Base-by-base conservation (phyloP, 139 green algal genomes). In the Chlorella sorokiniana region DNA sequence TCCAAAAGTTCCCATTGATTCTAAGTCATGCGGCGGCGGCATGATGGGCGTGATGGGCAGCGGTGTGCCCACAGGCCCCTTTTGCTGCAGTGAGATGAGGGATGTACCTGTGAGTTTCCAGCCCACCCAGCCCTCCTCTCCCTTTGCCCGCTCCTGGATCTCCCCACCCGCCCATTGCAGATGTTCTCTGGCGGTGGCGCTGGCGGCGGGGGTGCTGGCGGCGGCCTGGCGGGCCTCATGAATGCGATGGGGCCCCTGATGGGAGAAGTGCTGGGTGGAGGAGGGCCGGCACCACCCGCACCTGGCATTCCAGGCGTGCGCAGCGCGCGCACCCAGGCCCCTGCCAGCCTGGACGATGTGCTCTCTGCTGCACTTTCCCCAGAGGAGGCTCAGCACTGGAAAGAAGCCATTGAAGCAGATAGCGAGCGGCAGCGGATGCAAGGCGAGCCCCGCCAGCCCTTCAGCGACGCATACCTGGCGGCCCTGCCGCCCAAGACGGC, bases 391-490 rank as follows among this genome's bases (percentile, higher is more conserved):
- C 25, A 37, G 23, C 61, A 62, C 14, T 85, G 81, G 81, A 48
- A 29, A 35, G 33, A 56, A 4, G 45, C 37, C 0, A 68, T 85
- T 37, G 42, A 81, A 33, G 56, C 40, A 1, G 71, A 85, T 31
- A 31, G 4, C 4, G 38, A 76, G 65, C 51, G 20, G 38, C n/a
- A 48, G 44, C 35, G 44, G 79, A n/a, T 63, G 56, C 25, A 40
- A 38, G n/a, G 35, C 11, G 9, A 14, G 18, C 38, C 7, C 29
- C 27, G 33, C n/a, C 9, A 22, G 48, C 7, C 25, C 42, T 76
- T 78, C 37, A 83, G 78, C 51, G 78, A 77, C 27, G 65, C 78
- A 0, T 83, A 83, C 51, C 75, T 81, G 40, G 56, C 59, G 37
- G 73, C 73, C 18, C 73, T 79, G 73, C 73, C 73, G 35, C 73